Evolutionary conservation across 2,329 filamentous ascomycete genomes (phyloP).

Genomic region (Neonectria faginata): DNA sequence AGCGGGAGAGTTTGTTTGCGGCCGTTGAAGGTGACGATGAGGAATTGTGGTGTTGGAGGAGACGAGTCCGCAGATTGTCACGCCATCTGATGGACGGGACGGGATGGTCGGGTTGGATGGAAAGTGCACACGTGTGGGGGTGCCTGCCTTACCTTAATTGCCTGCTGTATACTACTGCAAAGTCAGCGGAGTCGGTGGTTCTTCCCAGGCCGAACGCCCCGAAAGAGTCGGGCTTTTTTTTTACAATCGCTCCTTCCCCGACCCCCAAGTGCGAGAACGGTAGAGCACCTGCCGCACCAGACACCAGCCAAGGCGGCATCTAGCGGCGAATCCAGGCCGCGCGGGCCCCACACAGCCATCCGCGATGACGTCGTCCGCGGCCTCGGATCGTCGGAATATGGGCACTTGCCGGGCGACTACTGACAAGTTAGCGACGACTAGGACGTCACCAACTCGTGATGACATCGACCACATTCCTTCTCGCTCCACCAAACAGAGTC

Average conservation of each 20-base stretch:
- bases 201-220: neutral
- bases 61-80: neutral
- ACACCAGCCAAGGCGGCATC: neutral
- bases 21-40: neutral
- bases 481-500: constrained; percentile 10
- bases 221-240: neutral
- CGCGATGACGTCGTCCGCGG: neutral
- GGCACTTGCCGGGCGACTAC: neutral
- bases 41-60: neutral
- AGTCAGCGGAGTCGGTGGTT: constrained; percentile 1
- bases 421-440: neutral
- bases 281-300: too few species aligned
- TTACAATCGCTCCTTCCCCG: neutral
- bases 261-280: neutral
- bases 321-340: neutral
- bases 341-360: neutral
- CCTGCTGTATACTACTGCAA: neutral
- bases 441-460: constrained; percentile 1
- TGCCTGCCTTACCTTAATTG: neutral
- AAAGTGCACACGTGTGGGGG: neutral
- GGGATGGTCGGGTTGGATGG: neutral
- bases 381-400: constrained; percentile 1
- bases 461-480: constrained; percentile 8
- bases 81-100: too few species aligned
- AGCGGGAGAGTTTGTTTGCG: neutral